Evolutionary conservation across 1,284 basidiomycete genomes (phyloP).

Genomic region (Golubevia pallescens): DNA sequence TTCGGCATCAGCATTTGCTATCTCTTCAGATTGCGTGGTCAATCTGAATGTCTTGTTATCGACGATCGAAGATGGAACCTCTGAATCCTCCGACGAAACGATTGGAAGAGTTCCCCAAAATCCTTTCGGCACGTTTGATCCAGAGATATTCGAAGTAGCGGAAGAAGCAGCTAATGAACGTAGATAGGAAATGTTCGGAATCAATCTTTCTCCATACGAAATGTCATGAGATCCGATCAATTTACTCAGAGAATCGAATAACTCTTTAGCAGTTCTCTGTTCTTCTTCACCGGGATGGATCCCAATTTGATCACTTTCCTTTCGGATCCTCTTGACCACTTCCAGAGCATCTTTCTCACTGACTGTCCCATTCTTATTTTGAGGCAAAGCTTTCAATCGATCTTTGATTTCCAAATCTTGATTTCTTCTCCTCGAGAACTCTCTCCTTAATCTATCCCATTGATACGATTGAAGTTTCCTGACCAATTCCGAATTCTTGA

Average conservation of each 20-base stretch:
- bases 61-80: slow-evolving; percentile 11
- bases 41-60: slow-evolving; percentile 35
- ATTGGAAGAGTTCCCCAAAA: slow-evolving; percentile 40
- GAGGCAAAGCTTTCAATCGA: slow-evolving; percentile 4
- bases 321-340: not conserved
- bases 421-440: slow-evolving; percentile 8
- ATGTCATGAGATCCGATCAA: slow-evolving; percentile 24
- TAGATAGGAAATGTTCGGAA: slow-evolving; percentile 19
- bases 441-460: slow-evolving; percentile 37
- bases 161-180: slow-evolving; percentile 29
- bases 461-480: slow-evolving; percentile 47
- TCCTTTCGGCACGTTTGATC: slow-evolving; percentile 21
- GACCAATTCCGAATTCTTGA: too few species aligned
- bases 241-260: slow-evolving; percentile 29
- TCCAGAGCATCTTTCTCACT: slow-evolving; percentile 4
- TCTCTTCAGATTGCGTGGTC: slow-evolving; percentile 21
- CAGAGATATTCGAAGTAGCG: slow-evolving; percentile 28
- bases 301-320: not conserved
- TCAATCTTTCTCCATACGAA: slow-evolving; percentile 9
- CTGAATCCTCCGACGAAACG: not conserved
- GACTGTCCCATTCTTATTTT: too few species aligned
- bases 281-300: slow-evolving; percentile 24
- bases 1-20: slow-evolving; percentile 15
- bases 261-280: slow-evolving; percentile 20
- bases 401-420: not conserved